Conservation (phyloP, 177 flowering plant species). For the Vitis hybrid region DNA sequence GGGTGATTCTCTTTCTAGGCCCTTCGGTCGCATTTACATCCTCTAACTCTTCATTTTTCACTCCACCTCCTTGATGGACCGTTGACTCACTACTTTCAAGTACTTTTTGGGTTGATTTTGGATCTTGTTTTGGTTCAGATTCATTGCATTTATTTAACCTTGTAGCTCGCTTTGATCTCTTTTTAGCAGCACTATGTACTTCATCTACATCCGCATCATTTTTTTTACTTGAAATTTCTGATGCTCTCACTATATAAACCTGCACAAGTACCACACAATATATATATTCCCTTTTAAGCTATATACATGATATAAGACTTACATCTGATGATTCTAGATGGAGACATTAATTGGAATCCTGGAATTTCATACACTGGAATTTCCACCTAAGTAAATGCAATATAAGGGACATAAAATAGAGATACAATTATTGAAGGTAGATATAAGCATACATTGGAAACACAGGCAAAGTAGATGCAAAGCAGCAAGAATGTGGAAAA, state of each 20-base stretch:
- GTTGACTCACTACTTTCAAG: neutral
- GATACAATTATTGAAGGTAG: too few species aligned
- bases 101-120: neutral
- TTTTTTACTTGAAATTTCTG: slow-evolving; percentile 3
- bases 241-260: slow-evolving; percentile 43
- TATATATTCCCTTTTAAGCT: too few species aligned
- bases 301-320: too few species aligned
- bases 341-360: too few species aligned
- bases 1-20: neutral
- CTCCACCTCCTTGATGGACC: slow-evolving; percentile 3
- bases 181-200: neutral
- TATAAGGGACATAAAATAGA: too few species aligned
- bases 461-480: too few species aligned
- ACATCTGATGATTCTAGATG: too few species aligned
- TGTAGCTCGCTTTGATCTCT: neutral
- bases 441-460: too few species aligned
- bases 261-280: slow-evolving; percentile 8
- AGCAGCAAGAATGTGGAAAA: too few species aligned
- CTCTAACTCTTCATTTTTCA: neutral
- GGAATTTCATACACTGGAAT: too few species aligned
- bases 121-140: neutral
- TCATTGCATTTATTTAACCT: neutral
- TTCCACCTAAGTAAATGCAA: too few species aligned
- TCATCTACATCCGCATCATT: neutral
- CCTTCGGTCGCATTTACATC: neutral